Percentiles rank a stretch among this genome's conserved stretches.
Evolutionary conservation across 345 rosid species (phyloP).

Genomic region (Firmiana major): DNA sequence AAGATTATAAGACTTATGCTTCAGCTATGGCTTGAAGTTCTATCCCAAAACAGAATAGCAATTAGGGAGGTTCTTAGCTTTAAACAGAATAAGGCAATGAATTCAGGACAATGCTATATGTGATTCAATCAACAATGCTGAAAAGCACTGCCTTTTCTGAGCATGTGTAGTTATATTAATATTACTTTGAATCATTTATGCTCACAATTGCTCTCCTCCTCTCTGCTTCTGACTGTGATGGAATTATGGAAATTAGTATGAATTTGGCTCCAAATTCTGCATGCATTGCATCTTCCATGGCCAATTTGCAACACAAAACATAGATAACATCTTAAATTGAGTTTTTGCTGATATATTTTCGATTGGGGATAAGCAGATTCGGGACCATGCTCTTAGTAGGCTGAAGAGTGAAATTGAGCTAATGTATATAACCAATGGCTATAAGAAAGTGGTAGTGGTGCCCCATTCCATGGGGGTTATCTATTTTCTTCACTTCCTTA

Average conservation of each 20-base stretch:
- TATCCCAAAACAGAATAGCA: not conserved
- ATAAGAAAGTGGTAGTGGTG: slow-evolving; percentile 72
- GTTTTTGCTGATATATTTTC: slow-evolving; percentile 24
- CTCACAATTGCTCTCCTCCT: not conserved
- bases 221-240: not conserved
- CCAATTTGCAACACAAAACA: not conserved
- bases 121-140: not conserved
- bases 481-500: slow-evolving; percentile 81
- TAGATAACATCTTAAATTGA: slow-evolving; percentile 1
- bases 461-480: slow-evolving; percentile 78
- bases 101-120: not conserved
- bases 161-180: not conserved
- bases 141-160: not conserved
- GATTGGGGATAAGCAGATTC: slow-evolving; percentile 39
- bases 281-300: not conserved
- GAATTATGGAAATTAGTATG: not conserved
- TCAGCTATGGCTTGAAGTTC: too few relatives aligned
- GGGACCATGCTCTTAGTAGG: slow-evolving; percentile 68
- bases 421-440: slow-evolving; percentile 49
- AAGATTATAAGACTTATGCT: too few relatives aligned
- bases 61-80: not conserved
- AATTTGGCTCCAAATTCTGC: not conserved
- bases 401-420: slow-evolving; percentile 78
- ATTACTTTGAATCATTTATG: not conserved
- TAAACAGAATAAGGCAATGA: not conserved